Conservation (phyloP, 2,329 filamentous ascomycete genomes). For the Sclerotinia minor region DNA sequence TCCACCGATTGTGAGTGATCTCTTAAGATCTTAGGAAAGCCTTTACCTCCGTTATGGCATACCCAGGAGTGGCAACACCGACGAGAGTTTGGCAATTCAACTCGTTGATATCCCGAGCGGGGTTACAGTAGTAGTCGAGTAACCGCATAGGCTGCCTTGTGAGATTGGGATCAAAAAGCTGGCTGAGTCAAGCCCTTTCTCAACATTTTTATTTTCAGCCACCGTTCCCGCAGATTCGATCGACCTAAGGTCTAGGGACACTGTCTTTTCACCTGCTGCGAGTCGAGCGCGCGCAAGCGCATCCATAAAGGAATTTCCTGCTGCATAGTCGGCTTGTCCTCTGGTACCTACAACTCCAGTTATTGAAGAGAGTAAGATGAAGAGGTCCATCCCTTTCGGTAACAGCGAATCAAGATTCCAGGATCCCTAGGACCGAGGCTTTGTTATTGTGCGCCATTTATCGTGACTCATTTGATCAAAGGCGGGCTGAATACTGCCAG, state of each 20-base stretch:
- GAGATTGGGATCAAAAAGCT: constrained; percentile 47
- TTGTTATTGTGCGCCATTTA: constrained; percentile 41
- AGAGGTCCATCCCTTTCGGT: constrained; percentile 43
- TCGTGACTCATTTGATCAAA: constrained; percentile 41
- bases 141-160: constrained; percentile 55
- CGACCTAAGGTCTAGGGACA: not conserved
- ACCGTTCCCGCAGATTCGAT: not conserved
- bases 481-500: not conserved
- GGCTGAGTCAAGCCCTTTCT: constrained; percentile 32
- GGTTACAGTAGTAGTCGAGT: constrained; percentile 36
- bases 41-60: not conserved
- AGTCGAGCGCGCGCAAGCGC: constrained; percentile 10
- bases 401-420: constrained; percentile 31
- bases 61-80: too few species aligned
- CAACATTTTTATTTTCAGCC: not conserved
- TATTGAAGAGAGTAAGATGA: constrained; percentile 44
- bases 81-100: not conserved
- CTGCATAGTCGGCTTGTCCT: constrained; percentile 27
- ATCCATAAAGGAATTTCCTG: constrained; percentile 39
- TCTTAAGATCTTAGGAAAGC: not conserved
- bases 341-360: constrained; percentile 31
- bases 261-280: not conserved
- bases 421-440: constrained; percentile 40
- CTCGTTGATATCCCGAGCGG: not conserved
- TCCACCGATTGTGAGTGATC: not conserved